These are phyloP conservation scores for Pythium folliculosum DNA, from an alignment of 352 stramenopile genomes.

Conservation along the genomic window DNA sequence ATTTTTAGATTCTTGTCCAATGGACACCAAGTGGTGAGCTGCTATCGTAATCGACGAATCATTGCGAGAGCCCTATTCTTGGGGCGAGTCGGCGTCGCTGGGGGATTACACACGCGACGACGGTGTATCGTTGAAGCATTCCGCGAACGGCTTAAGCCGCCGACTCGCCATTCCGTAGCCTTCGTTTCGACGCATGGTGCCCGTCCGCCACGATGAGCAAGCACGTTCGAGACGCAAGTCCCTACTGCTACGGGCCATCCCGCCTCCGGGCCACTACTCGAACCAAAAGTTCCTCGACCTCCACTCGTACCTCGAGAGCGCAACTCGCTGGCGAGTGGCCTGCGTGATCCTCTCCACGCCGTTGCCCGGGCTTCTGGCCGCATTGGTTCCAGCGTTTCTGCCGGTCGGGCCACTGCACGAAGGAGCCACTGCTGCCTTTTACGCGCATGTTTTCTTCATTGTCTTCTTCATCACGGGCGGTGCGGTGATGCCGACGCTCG, in stretches of 20 bases:
- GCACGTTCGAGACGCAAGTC: not conserved
- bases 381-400: constrained; percentile 15
- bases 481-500: constrained; percentile 2
- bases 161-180: too few species aligned
- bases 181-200: not conserved
- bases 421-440: not conserved
- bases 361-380: constrained; percentile 15
- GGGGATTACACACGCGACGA: too few species aligned
- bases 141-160: not conserved
- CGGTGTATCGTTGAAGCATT: too few species aligned
- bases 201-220: not conserved
- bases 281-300: constrained; percentile 24
- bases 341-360: constrained; percentile 17
- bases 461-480: constrained; percentile 9
- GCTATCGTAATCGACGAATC: too few species aligned
- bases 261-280: constrained; percentile 12
- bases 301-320: constrained; percentile 9
- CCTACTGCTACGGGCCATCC: constrained; percentile 1
- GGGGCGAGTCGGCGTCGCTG: too few species aligned
- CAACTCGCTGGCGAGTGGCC: not conserved
- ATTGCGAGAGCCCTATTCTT: too few species aligned
- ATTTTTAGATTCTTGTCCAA: too few species aligned
- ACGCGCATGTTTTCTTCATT: constrained; percentile 11
- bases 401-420: constrained; percentile 12
- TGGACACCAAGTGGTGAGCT: too few species aligned